Evolutionary conservation across 2,329 filamentous ascomycete species (phyloP).

Genomic region (Didymella exigua): DNA sequence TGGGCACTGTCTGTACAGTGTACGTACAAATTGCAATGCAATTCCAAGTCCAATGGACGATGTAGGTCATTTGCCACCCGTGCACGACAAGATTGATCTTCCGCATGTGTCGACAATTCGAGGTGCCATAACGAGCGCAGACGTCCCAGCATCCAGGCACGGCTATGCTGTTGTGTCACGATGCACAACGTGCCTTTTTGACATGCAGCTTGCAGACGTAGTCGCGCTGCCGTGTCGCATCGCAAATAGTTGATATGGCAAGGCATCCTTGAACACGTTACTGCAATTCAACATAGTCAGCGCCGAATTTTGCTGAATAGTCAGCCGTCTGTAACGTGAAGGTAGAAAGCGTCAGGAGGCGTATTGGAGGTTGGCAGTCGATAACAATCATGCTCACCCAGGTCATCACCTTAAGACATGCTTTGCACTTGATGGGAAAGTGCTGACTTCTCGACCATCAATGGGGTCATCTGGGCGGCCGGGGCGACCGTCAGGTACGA

Average conservation of each 20-base stretch:
- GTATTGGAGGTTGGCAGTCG: conserved; percentile 14
- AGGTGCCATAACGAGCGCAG: not conserved
- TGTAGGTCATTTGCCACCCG: no score
- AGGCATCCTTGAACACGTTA: conserved; percentile 13
- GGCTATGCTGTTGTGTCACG: conserved; percentile 13
- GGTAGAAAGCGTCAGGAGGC: conserved; percentile 15
- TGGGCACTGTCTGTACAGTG: not conserved
- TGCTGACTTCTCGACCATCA: conserved; percentile 6
- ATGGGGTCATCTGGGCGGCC: conserved; percentile 11
- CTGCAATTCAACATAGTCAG: conserved; percentile 1
- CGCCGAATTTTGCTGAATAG: conserved; percentile 4
- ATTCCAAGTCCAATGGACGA: not conserved
- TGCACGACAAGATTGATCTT: not conserved
- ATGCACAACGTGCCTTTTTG: conserved; percentile 17
- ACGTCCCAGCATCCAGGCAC: conserved; percentile 9
- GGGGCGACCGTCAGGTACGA: conserved; percentile 13
- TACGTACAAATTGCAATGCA: not conserved
- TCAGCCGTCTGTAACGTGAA: conserved; percentile 16
- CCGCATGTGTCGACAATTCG: not conserved
- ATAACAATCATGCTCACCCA: not conserved
- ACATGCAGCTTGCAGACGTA: conserved; percentile 13
- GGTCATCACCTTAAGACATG: conserved; percentile 8
- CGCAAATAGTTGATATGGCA: conserved; percentile 1
- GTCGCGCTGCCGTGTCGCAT: conserved; percentile 15
- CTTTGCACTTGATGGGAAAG: conserved; percentile 9